Base-by-base conservation (phyloP, 305 asterid species). In the Fraxinus paxiana region DNA sequence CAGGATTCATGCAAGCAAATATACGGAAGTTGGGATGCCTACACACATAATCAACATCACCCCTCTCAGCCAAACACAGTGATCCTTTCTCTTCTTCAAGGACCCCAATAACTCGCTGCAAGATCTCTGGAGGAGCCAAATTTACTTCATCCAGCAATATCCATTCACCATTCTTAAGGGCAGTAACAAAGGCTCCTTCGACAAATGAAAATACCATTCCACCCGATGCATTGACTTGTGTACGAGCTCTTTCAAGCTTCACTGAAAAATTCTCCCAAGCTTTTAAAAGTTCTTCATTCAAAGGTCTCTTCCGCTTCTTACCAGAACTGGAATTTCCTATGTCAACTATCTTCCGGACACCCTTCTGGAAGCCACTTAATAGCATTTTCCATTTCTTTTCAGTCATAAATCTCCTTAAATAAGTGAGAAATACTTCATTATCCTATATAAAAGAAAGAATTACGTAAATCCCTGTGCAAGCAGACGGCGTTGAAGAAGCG, bases 1-100 rank as follows among this genome's bases (percentile, higher is more conserved):
- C 98, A 59, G 99, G 99, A 87, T 96, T 96, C 99, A 96, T 96
- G 89, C 99, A 96, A 74, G 98, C 97, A 86, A 96, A 96, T 82
- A 96, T 83, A 70, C 98, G 98, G 76, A 96, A 96, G 83, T 91
- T 84, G 34, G 92, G 84, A 85, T 92, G 89, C 79, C 99, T 90
- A 41, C 33, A 24, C 76, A 96, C 86, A 85, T 91, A 89, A 83
- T 92, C 90, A 81, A 91, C 83, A 88, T 96, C 99, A 80, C 99
- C 99, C 85, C 97, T 89, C 88, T 96, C 99, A 82, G 98, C 85
- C 91, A 96, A 90, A 87, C 97, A 93, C 59, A 96, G 84, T 3
- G 99, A 96, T 48, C 98, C 99, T 77, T 87, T 89, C 86, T 91
- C 98, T 82, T 90, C 91, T 83, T 94, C 99, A 84, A 96, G 97